phyloP scores from a whole-genome alignment of 73 alveolate species.

The Tetrahymena malaccensis region DNA sequence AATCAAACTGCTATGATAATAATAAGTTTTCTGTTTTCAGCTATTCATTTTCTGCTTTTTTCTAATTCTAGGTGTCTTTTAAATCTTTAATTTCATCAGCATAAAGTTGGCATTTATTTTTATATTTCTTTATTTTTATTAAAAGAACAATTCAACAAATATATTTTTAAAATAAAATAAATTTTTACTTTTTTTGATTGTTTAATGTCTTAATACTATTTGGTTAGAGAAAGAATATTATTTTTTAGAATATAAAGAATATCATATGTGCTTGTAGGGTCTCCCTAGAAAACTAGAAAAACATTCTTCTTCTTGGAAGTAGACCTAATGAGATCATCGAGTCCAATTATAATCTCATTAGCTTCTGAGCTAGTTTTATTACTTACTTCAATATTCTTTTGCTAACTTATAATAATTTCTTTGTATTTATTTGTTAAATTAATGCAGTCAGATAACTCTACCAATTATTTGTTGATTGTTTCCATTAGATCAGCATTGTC shows the following conservation, averaged over 20 bases:
- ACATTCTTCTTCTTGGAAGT: neutral
- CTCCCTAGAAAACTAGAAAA: neutral
- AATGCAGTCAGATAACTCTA: neutral
- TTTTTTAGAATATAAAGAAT: neutral
- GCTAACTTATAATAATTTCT: neutral
- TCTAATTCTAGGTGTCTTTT: neutral
- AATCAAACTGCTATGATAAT: neutral
- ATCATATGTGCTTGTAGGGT: neutral
- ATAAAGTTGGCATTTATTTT: neutral
- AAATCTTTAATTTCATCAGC: neutral
- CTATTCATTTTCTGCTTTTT: neutral
- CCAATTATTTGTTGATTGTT: neutral
- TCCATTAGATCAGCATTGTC: neutral
- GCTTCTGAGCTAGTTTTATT: neutral
- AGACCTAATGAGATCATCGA: neutral
- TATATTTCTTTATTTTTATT: neutral
- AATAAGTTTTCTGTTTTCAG: neutral
- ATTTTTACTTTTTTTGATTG: neutral
- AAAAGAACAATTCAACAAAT: neutral
- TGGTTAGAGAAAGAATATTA: neutral
- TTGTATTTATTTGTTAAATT: neutral
- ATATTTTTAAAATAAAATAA: neutral
- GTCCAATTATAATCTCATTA: neutral
- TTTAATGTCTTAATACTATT: neutral
- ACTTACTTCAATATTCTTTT: neutral